Conservation (phyloP, 768 basidiomycete genomes). For the Auriscalpium orientale region DNA sequence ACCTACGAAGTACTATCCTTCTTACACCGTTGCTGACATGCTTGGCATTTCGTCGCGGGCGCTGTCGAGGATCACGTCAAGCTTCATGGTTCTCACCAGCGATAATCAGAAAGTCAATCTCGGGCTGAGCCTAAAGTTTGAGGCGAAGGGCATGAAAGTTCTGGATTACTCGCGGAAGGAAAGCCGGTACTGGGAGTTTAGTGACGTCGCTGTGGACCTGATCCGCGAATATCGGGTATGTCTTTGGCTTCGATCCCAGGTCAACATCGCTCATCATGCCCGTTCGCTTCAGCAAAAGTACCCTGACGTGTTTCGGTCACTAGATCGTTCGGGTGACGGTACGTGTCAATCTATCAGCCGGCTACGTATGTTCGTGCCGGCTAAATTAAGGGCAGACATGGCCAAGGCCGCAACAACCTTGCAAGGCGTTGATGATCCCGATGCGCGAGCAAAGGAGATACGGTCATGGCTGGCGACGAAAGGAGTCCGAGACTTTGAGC, state of each 20-base stretch:
- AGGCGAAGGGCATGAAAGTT: constrained; percentile 89
- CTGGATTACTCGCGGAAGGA: constrained; percentile 86
- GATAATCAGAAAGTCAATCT: constrained; percentile 82
- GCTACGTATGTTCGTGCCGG: not conserved
- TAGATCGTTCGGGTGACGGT: constrained; percentile 75
- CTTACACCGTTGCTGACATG: constrained; percentile 69
- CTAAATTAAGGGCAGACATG: constrained; percentile 47
- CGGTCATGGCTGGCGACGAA: constrained; percentile 80
- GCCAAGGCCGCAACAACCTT: constrained; percentile 54
- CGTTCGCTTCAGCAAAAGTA: constrained; percentile 49
- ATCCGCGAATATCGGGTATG: constrained; percentile 76
- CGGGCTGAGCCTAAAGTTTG: constrained; percentile 93
- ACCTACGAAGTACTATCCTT: constrained; percentile 61
- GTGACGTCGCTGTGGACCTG: constrained; percentile 75
- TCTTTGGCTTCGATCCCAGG: not conserved
- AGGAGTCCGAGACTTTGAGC: constrained; percentile 86
- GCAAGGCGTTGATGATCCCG: constrained; percentile 48
- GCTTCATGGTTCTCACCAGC: constrained; percentile 76
- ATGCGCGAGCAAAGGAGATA: constrained; percentile 66
- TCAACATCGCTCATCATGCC: not conserved
- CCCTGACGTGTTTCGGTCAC: constrained; percentile 71
- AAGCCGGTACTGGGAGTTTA: constrained; percentile 87
- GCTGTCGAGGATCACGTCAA: constrained; percentile 86
- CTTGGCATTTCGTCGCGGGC: constrained; percentile 71
- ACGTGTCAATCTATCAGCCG: constrained; percentile 16